Conservation (phyloP, 2,329 filamentous ascomycete species). For the Gnomoniopsis smithogilvyi region DNA sequence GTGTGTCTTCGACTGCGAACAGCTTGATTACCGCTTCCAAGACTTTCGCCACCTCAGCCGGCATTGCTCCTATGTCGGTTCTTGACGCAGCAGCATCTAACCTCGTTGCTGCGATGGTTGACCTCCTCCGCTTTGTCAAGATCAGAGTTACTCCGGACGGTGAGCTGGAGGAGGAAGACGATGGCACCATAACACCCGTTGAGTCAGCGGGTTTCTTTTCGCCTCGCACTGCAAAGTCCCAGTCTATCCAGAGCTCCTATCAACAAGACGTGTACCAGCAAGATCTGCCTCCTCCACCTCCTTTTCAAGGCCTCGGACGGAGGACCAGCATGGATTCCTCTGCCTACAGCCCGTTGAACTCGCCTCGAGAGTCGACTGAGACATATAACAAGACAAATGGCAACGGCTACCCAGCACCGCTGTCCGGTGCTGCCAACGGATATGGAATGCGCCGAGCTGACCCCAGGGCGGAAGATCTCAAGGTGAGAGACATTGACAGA, state of each 20-base stretch:
- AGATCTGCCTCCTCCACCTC: slow-evolving; percentile 45
- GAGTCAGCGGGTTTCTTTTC: slow-evolving; percentile 69
- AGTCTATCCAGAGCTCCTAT: slow-evolving; percentile 25
- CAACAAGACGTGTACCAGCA: slow-evolving; percentile 29
- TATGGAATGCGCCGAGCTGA: slow-evolving; percentile 33
- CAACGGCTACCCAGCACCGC: slow-evolving; percentile 32
- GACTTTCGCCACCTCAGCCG: slow-evolving; percentile 79
- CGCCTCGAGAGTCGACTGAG: slow-evolving; percentile 58
- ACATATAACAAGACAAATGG: slow-evolving; percentile 34
- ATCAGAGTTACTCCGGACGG: slow-evolving; percentile 72
- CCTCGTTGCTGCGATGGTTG: slow-evolving; percentile 79
- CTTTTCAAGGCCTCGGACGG: slow-evolving; percentile 57
- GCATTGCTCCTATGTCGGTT: slow-evolving; percentile 87
- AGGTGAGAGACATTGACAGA: slow-evolving; percentile 27
- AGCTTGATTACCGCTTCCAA: slow-evolving; percentile 93
- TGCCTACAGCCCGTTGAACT: slow-evolving; percentile 70
- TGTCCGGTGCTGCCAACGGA: slow-evolving; percentile 31
- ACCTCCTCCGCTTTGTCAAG: slow-evolving; percentile 80
- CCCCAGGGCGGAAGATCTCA: slow-evolving; percentile 47
- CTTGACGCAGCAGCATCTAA: slow-evolving; percentile 92
- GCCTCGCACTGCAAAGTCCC: slow-evolving; percentile 37
- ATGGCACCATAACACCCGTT: slow-evolving; percentile 61
- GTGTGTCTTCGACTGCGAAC: slow-evolving; percentile 90
- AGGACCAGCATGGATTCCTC: slow-evolving; percentile 66
- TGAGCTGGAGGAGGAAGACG: slow-evolving; percentile 76